phyloP scores from a whole-genome alignment of 805 yeast species.

The Jamesozyma rosinii region DNA sequence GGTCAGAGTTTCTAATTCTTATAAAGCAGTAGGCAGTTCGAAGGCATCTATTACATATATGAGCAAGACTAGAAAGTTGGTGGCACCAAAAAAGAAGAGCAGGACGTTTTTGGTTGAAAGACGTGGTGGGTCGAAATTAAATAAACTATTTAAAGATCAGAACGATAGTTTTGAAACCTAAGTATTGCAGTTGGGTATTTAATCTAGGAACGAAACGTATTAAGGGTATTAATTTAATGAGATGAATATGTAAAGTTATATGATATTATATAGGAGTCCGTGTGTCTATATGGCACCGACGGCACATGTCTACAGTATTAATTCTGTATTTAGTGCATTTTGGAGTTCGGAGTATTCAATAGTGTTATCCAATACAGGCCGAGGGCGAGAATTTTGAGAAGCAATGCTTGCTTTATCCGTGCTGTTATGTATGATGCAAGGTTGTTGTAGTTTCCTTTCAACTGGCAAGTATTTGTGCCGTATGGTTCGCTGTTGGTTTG shows the following conservation, averaged over 20 bases:
- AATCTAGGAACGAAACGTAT: background rate
- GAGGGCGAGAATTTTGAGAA: background rate
- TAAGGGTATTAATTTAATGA: background rate
- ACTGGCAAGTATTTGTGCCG: background rate
- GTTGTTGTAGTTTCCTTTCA: background rate
- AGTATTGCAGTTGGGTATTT: background rate
- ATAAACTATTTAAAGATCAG: slow-evolving; percentile 13
- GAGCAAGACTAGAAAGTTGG: slow-evolving; percentile 32
- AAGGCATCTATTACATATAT: slow-evolving; percentile 51
- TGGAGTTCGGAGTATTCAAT: slow-evolving; percentile 21
- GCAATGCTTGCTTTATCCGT: background rate
- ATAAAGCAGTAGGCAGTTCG: slow-evolving; percentile 46
- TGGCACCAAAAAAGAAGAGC: slow-evolving; percentile 17
- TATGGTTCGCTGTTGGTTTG: too few relatives aligned
- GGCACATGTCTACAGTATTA: slow-evolving; percentile 14
- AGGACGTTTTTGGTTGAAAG: background rate
- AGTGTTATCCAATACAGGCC: slow-evolving; percentile 13
- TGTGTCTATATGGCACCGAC: too few relatives aligned
- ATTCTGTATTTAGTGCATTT: slow-evolving; percentile 26
- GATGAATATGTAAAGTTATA: background rate
- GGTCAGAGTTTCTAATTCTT: slow-evolving; percentile 45
- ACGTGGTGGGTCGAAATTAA: slow-evolving; percentile 2
- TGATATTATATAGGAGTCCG: background rate
- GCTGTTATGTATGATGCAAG: background rate
- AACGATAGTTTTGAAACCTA: slow-evolving; percentile 16